Evolutionary conservation across 352 stramenopile species (phyloP).

Genomic region (Globisporangium parvum): DNA sequence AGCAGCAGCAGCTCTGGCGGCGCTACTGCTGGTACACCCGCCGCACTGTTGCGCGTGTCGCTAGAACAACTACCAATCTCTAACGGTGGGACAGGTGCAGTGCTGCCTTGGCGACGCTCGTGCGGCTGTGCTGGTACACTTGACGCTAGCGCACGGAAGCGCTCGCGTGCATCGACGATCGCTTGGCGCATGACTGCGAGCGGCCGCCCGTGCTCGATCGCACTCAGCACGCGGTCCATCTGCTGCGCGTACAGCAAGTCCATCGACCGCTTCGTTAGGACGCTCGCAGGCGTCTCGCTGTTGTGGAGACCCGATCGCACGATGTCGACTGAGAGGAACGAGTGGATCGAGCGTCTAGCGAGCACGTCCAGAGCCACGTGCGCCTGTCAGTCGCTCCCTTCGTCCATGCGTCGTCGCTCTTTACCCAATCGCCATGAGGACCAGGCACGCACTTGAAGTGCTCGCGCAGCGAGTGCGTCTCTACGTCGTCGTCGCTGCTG

Average conservation of each 20-base stretch:
- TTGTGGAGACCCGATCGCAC: neutral
- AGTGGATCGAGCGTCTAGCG: conserved; percentile 13
- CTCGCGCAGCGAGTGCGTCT: conserved; percentile 6
- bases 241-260: conserved; percentile 35
- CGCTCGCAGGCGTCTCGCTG: neutral
- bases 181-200: conserved; percentile 18
- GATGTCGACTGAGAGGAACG: conserved; percentile 17
- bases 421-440: too few species aligned
- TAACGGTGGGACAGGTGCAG: too few species aligned
- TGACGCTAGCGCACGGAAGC: conserved; percentile 16
- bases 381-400: neutral
- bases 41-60: too few species aligned
- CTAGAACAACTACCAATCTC: neutral
- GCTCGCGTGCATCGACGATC: conserved; percentile 17
- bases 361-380: neutral
- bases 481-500: conserved; percentile 4
- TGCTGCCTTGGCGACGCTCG: too few species aligned
- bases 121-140: neutral
- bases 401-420: too few species aligned
- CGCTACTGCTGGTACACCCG: neutral
- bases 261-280: conserved; percentile 17
- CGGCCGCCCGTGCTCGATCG: conserved; percentile 22
- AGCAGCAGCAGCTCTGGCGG: conserved; percentile 18
- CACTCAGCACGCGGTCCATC: conserved; percentile 29
- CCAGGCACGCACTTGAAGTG: conserved; percentile 17